A percentile compares a stretch with the other conserved stretches of the same genome.
Conservation (phyloP, 1,284 basidiomycete species). For the Hemileia vastatrix region DNA sequence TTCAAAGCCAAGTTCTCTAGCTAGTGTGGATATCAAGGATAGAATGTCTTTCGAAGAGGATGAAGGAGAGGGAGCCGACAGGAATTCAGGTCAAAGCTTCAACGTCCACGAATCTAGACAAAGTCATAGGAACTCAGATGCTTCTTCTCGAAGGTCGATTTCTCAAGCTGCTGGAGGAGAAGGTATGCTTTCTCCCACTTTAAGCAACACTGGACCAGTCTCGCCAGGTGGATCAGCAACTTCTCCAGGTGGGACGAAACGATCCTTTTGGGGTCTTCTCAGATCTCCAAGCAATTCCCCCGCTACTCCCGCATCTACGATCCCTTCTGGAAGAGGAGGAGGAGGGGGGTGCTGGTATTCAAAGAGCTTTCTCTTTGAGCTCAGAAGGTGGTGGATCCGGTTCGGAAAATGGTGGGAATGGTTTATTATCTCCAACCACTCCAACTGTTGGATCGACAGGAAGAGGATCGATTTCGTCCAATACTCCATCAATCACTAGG, state of each 20-base stretch:
- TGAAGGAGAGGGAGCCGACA: not conserved
- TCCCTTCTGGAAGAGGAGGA: not conserved
- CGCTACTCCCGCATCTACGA: not conserved
- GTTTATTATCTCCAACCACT: not conserved
- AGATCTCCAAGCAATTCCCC: not conserved
- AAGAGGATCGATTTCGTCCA: not conserved
- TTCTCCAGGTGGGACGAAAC: not conserved
- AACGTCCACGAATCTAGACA: not conserved
- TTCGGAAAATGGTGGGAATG: not conserved
- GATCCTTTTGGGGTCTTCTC: not conserved
- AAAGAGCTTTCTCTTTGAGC: not conserved
- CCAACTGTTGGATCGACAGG: not conserved
- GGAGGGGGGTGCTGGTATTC: too few relatives aligned
- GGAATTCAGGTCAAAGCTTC: not conserved
- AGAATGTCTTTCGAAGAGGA: not conserved
- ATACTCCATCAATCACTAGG: not conserved
- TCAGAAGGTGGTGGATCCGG: not conserved
- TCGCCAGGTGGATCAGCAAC: not conserved
- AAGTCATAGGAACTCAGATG: not conserved
- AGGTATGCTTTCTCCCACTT: not conserved
- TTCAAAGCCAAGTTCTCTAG: not conserved
- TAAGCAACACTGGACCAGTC: not conserved
- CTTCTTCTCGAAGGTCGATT: not conserved
- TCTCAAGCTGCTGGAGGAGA: not conserved
- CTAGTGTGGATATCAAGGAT: not conserved